Conservation (phyloP, 352 stramenopile genomes). For the Pilasporangium apinafurcum region DNA sequence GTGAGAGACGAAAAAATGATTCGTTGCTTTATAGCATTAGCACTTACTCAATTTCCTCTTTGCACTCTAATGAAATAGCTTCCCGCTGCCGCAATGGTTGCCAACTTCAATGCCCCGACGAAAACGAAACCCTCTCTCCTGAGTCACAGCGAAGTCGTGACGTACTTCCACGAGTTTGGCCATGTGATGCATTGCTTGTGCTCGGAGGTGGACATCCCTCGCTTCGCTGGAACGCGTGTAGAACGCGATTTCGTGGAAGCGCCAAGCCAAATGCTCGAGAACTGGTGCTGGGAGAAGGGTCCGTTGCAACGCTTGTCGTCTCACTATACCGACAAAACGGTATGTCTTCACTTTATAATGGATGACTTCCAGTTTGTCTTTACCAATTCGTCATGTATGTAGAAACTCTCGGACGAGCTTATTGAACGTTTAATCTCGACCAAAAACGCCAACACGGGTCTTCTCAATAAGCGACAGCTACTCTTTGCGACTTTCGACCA, state of each 20-base stretch:
- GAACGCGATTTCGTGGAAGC: constrained; percentile 88
- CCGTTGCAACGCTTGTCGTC: constrained; percentile 80
- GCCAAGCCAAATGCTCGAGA: constrained; percentile 90
- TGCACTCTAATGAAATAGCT: constrained; percentile 8
- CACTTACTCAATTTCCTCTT: constrained; percentile 5
- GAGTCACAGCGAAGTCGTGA: constrained; percentile 82
- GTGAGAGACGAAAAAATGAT: no score
- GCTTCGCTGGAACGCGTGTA: constrained; percentile 70
- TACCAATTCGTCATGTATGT: constrained; percentile 2
- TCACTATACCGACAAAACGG: constrained; percentile 72
- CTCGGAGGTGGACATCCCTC: constrained; percentile 70
- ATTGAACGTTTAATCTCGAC: constrained; percentile 79
- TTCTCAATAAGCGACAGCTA: constrained; percentile 81
- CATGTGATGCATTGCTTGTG: constrained; percentile 90
- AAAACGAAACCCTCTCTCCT: constrained; percentile 77
- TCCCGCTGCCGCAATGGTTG: constrained; percentile 85
- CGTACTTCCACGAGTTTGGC: constrained; percentile 88
- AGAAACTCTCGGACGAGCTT: constrained; percentile 78
- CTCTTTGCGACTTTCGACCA: constrained; percentile 83
- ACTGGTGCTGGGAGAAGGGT: constrained; percentile 88
- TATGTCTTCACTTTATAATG: constrained; percentile 5
- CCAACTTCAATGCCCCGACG: constrained; percentile 83
- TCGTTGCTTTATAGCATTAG: background rate
- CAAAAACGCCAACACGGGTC: constrained; percentile 79
- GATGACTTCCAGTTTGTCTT: background rate